Base-by-base conservation (phyloP, 768 basidiomycete genomes). In the Rhizopogon vesiculosus region DNA sequence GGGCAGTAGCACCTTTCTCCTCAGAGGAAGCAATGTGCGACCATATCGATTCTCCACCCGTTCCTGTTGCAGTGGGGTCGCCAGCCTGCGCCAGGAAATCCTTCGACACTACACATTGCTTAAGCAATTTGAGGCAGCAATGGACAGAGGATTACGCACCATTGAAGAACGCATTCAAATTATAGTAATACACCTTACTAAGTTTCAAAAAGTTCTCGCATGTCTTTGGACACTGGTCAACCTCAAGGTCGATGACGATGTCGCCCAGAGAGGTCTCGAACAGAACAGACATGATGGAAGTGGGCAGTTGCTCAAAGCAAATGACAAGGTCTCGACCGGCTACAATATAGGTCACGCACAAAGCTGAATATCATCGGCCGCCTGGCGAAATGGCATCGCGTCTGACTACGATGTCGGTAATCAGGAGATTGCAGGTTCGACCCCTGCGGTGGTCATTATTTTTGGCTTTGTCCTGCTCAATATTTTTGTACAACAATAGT, bases 201-300 rank as follows among this genome's bases (percentile, higher is more conserved):
- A 99, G 78, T 71, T 99, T 99, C 55, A 99, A 82, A 66, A 98
- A 98, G 77, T 98, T 99, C 70, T 92, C 85, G 73, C 89, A 94
- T 51, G 87, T 91, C 71, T 83, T 86, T 1, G 97, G 97, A 72
- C 95, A 98, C 40, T 77, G 76, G 7, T 94, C 92, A 29, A 91
- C 86, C 70, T 98, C 93, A 42, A 99, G 79, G 72, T 98, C 97
- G 65, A 98, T 92, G 57, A 98, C 93, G 54, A 99, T 79, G 74
- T 99, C 97, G 55, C 97, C 97, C 1, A 98, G 76, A 19, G 94
- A 98, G 4, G 97, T 99, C 78, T 98, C 97, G 61, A 98, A 82
- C 56, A 99, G 80, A 41, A 98, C 92, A 56, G 95, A 98, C 97
- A 98, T 97, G 45, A 39, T 2, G n/a, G 19, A 39, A 41, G 33